Evolutionary conservation across 768 basidiomycete species (phyloP).

Genomic region (Lentinus brumalis): DNA sequence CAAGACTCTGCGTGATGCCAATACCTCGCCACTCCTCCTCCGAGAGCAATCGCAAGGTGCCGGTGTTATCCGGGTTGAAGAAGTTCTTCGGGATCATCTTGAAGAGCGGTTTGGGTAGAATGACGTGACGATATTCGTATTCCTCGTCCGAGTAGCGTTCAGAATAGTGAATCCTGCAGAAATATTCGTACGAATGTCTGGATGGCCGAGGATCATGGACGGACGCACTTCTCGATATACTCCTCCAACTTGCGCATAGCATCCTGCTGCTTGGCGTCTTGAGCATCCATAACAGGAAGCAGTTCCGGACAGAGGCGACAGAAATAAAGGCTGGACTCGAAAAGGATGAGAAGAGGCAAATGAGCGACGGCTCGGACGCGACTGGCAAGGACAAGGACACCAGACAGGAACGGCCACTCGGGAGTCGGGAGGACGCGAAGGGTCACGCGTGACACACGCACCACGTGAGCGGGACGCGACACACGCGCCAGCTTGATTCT

Average conservation of each 20-base stretch:
- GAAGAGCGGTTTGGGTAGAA: constrained; percentile 91
- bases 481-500: background rate
- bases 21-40: constrained; percentile 96
- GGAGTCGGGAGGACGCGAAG: constrained; percentile 4
- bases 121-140: constrained; percentile 97
- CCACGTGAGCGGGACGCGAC: constrained; percentile 12
- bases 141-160: constrained; percentile 90
- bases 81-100: constrained; percentile 89
- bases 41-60: constrained; percentile 76
- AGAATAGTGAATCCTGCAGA: constrained; percentile 80
- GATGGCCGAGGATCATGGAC: constrained; percentile 6
- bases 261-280: constrained; percentile 24
- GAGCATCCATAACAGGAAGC: constrained; percentile 12
- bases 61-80: constrained; percentile 71
- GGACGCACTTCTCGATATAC: constrained; percentile 72
- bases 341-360: background rate
- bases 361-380: constrained; percentile 1
- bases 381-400: background rate
- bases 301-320: too few relatives aligned
- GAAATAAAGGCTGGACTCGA: background rate
- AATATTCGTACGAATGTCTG: constrained; percentile 13
- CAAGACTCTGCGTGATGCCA: constrained; percentile 93
- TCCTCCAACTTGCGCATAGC: constrained; percentile 53
- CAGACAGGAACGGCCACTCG: background rate
- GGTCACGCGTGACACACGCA: constrained; percentile 12